phyloP scores from a whole-genome alignment of 371 early-diverging fungal genomes.

The Mortierella sp. region DNA sequence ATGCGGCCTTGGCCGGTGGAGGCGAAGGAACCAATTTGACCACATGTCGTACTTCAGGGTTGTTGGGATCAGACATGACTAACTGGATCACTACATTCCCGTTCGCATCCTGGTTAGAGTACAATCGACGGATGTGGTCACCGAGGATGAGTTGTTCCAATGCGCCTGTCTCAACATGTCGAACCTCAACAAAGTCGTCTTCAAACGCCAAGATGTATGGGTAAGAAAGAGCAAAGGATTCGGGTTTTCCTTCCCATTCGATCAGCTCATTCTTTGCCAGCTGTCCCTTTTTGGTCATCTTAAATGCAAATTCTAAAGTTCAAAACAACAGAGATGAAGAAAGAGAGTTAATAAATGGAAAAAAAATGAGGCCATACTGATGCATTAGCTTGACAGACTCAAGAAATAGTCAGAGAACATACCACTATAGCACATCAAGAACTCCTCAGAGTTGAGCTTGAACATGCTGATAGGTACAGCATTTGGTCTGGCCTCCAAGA shows the following conservation, averaged over 20 bases:
- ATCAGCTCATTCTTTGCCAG: slow-evolving; percentile 36
- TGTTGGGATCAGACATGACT: slow-evolving; percentile 29
- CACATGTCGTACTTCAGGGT: slow-evolving; percentile 29
- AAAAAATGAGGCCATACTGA: not conserved
- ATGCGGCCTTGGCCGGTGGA: slow-evolving; percentile 10
- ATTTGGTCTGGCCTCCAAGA: slow-evolving; percentile 73
- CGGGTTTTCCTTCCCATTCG: slow-evolving; percentile 49
- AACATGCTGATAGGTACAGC: slow-evolving; percentile 86
- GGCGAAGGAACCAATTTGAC: slow-evolving; percentile 32
- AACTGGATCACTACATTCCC: slow-evolving; percentile 25
- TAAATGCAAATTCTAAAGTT: slow-evolving; percentile 44
- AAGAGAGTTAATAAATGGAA: not conserved
- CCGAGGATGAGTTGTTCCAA: slow-evolving; percentile 68
- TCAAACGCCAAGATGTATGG: slow-evolving; percentile 93
- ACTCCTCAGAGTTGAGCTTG: slow-evolving; percentile 76
- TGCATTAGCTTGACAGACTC: no score
- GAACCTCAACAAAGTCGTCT: slow-evolving; percentile 85
- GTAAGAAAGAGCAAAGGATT: slow-evolving; percentile 44
- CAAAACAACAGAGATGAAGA: not conserved
- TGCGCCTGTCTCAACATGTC: slow-evolving; percentile 81
- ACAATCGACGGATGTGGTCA: slow-evolving; percentile 34
- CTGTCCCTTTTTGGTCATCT: slow-evolving; percentile 49
- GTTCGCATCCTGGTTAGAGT: slow-evolving; percentile 35
- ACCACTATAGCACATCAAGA: slow-evolving; percentile 91
- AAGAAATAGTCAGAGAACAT: no score